Base-by-base conservation (phyloP, 1,284 basidiomycete species). In the Leucoagaricus sp. region DNA sequence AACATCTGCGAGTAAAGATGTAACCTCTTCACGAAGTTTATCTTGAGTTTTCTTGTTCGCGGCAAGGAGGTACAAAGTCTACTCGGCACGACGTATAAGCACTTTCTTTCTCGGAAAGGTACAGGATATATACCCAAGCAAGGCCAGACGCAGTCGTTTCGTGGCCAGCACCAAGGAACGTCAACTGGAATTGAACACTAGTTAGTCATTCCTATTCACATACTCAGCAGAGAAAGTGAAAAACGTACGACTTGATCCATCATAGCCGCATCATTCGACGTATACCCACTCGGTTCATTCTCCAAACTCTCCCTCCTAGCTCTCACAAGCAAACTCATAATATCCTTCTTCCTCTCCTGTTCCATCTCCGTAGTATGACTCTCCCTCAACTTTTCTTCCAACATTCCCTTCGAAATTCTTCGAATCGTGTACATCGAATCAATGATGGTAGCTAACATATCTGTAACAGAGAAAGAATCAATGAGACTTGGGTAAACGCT, bases 131-230 rank as follows among this genome's bases (percentile, higher is more conserved):
- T 61, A 78, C 77, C 77, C 78, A 80, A 13, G 76, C 69, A 40
- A 80, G 64, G 15, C 78, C 78, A 33, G 75, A 76, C 2, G 78
- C 78, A 1, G 78, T 81, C 12, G 80, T 82, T 63, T 80, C 78
- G 57, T 81, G 79, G n/a, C 76, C 79, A 33, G 80, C 79, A 4
- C 75, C 78, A 4, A 81, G 66, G 67, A 82, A 81, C 4, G 79
- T 81, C 31, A 81, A 64, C 77, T 79, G 25, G 25, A 42, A 15
- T 1, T 5, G 19, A 40, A 15, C 15, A 40, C 19, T 21, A 4
- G 19, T n/a, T n/a, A 15, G 19, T 19, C 19, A 9, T 17, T 17
- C 12, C 7, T 42, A 15, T 21, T 7, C 7, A 19, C 17, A 42
- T 21, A 17, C 19, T 4, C 19, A 21, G 12, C 17, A 10, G 15